Evolutionary conservation across 371 early-diverging fungal genomes (phyloP).

Genomic region (Rhizopus delemar): DNA sequence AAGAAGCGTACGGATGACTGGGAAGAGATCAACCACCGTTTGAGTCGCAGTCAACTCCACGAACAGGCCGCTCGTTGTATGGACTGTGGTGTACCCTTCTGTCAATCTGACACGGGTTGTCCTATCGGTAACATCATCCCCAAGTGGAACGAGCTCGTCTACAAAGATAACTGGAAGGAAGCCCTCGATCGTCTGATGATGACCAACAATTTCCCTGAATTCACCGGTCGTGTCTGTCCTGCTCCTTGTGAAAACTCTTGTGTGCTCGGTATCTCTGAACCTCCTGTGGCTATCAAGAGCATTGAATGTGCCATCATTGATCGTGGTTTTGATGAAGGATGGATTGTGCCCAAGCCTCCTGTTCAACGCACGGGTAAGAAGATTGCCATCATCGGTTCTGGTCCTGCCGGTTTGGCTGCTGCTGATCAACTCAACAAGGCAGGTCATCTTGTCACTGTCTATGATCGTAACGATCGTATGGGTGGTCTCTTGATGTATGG

Average conservation of each 20-base stretch:
- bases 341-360: constrained; percentile 90
- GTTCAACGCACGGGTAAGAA: constrained; percentile 76
- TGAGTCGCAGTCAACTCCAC: constrained; percentile 77
- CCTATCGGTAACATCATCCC: constrained; percentile 97
- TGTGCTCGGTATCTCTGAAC: constrained; percentile 87
- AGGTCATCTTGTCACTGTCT: constrained; percentile 92
- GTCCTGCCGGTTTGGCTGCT: constrained; percentile 94
- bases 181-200: constrained; percentile 90
- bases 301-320: constrained; percentile 98
- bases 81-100: constrained; percentile 97
- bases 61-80: constrained; percentile 96
- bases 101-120: constrained; percentile 95
- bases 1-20: constrained; percentile 83
- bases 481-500: constrained; percentile 98
- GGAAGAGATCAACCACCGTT: constrained; percentile 90
- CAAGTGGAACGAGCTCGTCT: constrained; percentile 97
- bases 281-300: constrained; percentile 93
- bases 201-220: constrained; percentile 98
- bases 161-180: constrained; percentile 90
- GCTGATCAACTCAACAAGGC: constrained; percentile 97
- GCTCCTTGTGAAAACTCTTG: constrained; percentile 92
- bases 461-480: constrained; percentile 92
- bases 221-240: constrained; percentile 76
- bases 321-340: constrained; percentile 91
- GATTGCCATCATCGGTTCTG: constrained; percentile 92